Evolutionary conservation across 768 basidiomycete species (phyloP).

Genomic region (Dictyophora rubrovolvata): DNA sequence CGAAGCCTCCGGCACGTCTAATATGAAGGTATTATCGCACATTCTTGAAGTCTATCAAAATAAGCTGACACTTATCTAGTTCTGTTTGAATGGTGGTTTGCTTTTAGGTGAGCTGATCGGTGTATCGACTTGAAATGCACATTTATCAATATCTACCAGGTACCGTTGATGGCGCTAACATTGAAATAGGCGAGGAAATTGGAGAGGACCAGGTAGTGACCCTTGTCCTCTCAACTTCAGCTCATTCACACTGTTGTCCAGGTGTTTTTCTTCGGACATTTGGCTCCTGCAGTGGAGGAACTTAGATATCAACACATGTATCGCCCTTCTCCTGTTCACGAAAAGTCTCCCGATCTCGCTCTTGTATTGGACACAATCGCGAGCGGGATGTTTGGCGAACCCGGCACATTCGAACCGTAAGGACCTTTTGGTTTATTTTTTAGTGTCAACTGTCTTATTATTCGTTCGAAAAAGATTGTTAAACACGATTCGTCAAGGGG

Average conservation of each 20-base stretch:
- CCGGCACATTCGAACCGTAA: conserved; percentile 74
- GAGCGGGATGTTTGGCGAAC: conserved; percentile 71
- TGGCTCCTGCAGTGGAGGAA: conserved; percentile 81
- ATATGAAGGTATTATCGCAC: conserved; percentile 46
- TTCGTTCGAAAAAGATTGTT: conserved; percentile 36
- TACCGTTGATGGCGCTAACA: conserved; percentile 77
- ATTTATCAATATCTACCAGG: background rate
- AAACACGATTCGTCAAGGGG: conserved; percentile 66
- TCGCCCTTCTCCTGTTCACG: conserved; percentile 66
- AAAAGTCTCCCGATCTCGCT: conserved; percentile 78
- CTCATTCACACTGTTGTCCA: conserved; percentile 17
- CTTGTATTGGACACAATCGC: conserved; percentile 70
- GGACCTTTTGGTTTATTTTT: conserved; percentile 21
- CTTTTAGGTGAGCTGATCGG: conserved; percentile 48
- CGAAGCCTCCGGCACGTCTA: conserved; percentile 73
- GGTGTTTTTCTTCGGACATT: conserved; percentile 76
- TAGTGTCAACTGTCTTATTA: conserved; percentile 6
- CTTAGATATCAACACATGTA: conserved; percentile 81
- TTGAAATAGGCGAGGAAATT: conserved; percentile 93
- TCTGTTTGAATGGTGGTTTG: conserved; percentile 85
- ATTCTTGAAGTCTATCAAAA: background rate
- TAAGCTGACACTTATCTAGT: conserved; percentile 31
- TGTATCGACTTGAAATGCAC: too few relatives aligned
- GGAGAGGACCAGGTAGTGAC: conserved; percentile 87
- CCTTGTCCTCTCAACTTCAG: conserved; percentile 25